Conservation (phyloP, 2,329 filamentous ascomycete species). For the Paraconiothyrium sp. region DNA sequence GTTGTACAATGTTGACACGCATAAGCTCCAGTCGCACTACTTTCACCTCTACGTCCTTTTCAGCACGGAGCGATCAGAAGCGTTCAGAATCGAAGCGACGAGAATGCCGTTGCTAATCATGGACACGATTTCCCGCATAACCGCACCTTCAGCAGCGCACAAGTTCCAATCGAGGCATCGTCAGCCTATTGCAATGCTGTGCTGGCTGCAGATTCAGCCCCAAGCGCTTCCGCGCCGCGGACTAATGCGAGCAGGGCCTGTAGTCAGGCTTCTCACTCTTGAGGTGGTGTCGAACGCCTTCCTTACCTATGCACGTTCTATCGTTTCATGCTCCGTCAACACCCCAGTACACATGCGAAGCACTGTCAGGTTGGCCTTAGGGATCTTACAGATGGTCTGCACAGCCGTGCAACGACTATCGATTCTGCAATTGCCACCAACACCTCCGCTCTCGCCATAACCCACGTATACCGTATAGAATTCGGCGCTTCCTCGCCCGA, state of each 20-base stretch:
- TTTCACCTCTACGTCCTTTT: conserved; percentile 1
- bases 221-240: not conserved
- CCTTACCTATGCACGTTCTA: not conserved
- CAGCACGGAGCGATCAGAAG: conserved; percentile 9
- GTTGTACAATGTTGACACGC: conserved; percentile 8
- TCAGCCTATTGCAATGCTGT: not conserved
- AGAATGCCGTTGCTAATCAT: conserved; percentile 6
- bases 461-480: not conserved
- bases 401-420: not conserved
- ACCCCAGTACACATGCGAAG: not conserved
- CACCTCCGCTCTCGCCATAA: not conserved
- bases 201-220: not conserved
- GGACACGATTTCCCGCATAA: conserved; percentile 2
- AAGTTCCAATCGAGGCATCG: not conserved
- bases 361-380: not conserved
- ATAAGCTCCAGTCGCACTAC: not conserved
- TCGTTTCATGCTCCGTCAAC: not conserved
- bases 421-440: not conserved
- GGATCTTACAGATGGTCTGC: not conserved
- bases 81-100: not conserved
- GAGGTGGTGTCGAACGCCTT: not conserved
- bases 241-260: not conserved
- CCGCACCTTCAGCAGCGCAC: not conserved
- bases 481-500: not conserved
- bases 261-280: not conserved